Conservation (phyloP, 2,329 filamentous ascomycete species). For the Juglanconis oblonga region DNA sequence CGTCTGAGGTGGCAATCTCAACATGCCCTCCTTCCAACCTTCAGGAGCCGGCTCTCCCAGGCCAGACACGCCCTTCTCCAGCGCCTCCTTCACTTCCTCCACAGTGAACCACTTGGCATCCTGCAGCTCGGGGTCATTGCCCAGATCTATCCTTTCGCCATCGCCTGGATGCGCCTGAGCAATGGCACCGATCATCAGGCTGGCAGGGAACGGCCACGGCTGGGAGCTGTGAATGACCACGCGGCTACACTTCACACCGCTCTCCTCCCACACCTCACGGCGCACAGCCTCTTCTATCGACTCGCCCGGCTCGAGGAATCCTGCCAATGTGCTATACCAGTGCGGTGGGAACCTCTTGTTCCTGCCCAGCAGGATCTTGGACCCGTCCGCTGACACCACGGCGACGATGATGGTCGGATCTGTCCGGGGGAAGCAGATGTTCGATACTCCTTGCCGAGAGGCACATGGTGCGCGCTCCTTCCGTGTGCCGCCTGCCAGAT, state of each 20-base stretch:
- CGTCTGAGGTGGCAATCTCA: conserved; percentile 79
- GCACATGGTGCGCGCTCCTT: conserved; percentile 67
- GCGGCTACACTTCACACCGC: conserved; percentile 70
- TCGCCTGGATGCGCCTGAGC: conserved; percentile 73
- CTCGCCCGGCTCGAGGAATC: conserved; percentile 83
- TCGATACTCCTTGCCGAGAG: conserved; percentile 82
- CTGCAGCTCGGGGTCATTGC: conserved; percentile 88
- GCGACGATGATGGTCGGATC: conserved; percentile 96
- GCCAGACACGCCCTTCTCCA: conserved; percentile 64
- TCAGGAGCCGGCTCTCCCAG: conserved; percentile 62
- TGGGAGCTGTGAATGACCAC: conserved; percentile 82
- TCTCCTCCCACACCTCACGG: conserved; percentile 83
- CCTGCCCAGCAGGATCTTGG: conserved; percentile 77
- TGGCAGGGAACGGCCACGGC: conserved; percentile 84
- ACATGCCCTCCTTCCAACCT: conserved; percentile 70
- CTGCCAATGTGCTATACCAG: conserved; percentile 88
- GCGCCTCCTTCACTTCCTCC: conserved; percentile 74
- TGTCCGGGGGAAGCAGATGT: conserved; percentile 87
- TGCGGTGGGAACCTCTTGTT: conserved; percentile 77
- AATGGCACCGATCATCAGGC: conserved; percentile 83
- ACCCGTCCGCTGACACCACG: conserved; percentile 76
- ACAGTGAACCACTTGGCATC: conserved; percentile 84
- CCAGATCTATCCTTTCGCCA: conserved; percentile 77
- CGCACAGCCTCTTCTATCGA: conserved; percentile 81
- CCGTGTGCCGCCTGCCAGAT: conserved; percentile 49